phyloP scores from a whole-genome alignment of 140 eudicot species.

The Bidens hawaiensis region DNA sequence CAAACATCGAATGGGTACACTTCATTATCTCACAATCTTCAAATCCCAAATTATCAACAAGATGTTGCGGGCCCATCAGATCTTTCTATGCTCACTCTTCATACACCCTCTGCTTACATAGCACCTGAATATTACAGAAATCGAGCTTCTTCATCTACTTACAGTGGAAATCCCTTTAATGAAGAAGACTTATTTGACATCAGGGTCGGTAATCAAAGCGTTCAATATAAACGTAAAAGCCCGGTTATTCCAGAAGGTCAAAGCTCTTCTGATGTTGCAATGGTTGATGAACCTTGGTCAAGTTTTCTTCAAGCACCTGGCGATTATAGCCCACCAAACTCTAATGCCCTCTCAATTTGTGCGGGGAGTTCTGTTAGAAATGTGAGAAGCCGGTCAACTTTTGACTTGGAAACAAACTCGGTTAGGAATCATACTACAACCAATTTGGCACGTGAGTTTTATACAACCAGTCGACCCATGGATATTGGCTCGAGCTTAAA shows the following conservation, averaged over 20 bases:
- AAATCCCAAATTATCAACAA: conserved; percentile 48
- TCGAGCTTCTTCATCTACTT: conserved; percentile 59
- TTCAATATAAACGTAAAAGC: conserved; percentile 63
- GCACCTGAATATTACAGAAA: conserved; percentile 46
- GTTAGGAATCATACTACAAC: conserved; percentile 14
- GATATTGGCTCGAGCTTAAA: conserved; percentile 40
- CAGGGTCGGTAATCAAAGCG: conserved; percentile 39
- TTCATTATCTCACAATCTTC: conserved; percentile 37
- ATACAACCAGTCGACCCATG: conserved; percentile 37
- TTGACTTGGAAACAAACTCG: conserved; percentile 37
- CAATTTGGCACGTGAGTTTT: conserved; percentile 36
- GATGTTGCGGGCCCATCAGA: conserved; percentile 46
- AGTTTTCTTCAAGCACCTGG: conserved; percentile 43
- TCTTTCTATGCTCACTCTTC: conserved; percentile 38
- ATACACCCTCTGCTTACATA: conserved; percentile 22
- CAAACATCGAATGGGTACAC: conserved; percentile 38
- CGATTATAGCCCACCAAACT: conserved; percentile 32
- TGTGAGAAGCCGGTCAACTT: conserved; percentile 55
- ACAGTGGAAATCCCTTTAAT: conserved; percentile 38
- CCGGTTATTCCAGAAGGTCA: conserved; percentile 44
- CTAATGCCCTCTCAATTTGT: conserved; percentile 23
- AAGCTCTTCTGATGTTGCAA: conserved; percentile 43
- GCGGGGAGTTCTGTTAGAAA: conserved; percentile 53
- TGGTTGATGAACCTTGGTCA: conserved; percentile 44
- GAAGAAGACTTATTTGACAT: conserved; percentile 51